Evolutionary conservation across 208 protist species (phyloP).

Genomic region (Trypanosoma theileri): DNA sequence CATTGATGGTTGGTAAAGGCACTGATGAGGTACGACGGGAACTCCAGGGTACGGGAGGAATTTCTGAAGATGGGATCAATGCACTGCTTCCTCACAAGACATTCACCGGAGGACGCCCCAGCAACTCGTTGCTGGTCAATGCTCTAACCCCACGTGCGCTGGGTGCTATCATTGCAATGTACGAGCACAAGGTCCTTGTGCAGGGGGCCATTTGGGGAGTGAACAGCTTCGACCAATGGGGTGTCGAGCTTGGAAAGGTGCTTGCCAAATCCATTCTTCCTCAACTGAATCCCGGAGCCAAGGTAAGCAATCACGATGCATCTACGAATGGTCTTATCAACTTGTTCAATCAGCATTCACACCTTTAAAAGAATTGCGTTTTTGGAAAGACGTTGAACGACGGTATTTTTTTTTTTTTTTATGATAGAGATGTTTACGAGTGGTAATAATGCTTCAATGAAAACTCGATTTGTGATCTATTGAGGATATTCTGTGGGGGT

Average conservation of each 20-base stretch:
- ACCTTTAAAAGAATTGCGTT: constrained; percentile 36
- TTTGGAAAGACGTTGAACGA: neutral
- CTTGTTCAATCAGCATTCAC: constrained; percentile 80
- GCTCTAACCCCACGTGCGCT: constrained; percentile 92
- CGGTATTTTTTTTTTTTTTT: constrained; percentile 24
- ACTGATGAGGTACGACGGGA: constrained; percentile 80
- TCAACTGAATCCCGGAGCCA: constrained; percentile 75
- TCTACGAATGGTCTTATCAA: constrained; percentile 97
- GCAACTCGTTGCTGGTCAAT: constrained; percentile 95
- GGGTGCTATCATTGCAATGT: constrained; percentile 96
- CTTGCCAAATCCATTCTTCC: constrained; percentile 96
- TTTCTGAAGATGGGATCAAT: constrained; percentile 57
- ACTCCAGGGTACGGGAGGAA: constrained; percentile 51
- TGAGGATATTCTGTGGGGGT: too few species aligned
- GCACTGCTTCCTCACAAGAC: constrained; percentile 77
- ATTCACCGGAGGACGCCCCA: constrained; percentile 94
- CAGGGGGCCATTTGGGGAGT: constrained; percentile 97
- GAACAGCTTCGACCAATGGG: constrained; percentile 98
- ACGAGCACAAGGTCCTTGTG: constrained; percentile 98
- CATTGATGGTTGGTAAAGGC: constrained; percentile 96
- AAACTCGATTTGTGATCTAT: too few species aligned
- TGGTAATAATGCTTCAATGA: too few species aligned
- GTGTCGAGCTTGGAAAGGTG: constrained; percentile 97
- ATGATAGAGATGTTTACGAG: too few species aligned
- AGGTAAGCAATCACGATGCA: constrained; percentile 82